phyloP scores from a whole-genome alignment of 331 rosid species.

The Rhamnella rubrinervis region DNA sequence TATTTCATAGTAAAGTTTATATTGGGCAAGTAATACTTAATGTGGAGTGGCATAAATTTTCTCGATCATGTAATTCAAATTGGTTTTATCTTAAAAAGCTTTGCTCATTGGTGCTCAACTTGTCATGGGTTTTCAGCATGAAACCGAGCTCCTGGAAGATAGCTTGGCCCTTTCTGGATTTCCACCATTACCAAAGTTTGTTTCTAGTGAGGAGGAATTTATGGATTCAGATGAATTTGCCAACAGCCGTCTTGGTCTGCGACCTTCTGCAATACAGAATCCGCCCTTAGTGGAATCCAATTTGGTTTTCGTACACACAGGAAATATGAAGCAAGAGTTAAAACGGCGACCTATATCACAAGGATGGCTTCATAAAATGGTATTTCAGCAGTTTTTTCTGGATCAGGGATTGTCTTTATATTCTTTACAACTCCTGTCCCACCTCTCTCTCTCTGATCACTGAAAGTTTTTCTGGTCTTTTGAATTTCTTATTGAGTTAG shows the following conservation, averaged over 20 bases:
- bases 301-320: slow-evolving; percentile 49
- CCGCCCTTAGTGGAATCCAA: slow-evolving; percentile 49
- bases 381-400: slow-evolving; percentile 23
- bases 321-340: slow-evolving; percentile 59
- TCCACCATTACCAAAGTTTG: slow-evolving; percentile 59
- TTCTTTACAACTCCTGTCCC: neutral
- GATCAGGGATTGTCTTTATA: neutral
- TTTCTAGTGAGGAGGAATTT: slow-evolving; percentile 77
- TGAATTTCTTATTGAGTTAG: too few relatives aligned
- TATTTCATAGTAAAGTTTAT: neutral
- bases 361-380: slow-evolving; percentile 95
- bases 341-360: slow-evolving; percentile 61
- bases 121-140: slow-evolving; percentile 54
- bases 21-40: neutral
- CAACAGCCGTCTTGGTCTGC: slow-evolving; percentile 44
- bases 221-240: slow-evolving; percentile 73
- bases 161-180: slow-evolving; percentile 74
- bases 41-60: neutral
- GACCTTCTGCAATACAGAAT: slow-evolving; percentile 45
- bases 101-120: slow-evolving; percentile 17
- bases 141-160: slow-evolving; percentile 84
- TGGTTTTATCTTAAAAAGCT: slow-evolving; percentile 11
- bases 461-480: too few relatives aligned
- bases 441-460: neutral
- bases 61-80: neutral